phyloP scores from a whole-genome alignment of 202 grass and related monocot species.

The Brachypodium distachyon region DNA sequence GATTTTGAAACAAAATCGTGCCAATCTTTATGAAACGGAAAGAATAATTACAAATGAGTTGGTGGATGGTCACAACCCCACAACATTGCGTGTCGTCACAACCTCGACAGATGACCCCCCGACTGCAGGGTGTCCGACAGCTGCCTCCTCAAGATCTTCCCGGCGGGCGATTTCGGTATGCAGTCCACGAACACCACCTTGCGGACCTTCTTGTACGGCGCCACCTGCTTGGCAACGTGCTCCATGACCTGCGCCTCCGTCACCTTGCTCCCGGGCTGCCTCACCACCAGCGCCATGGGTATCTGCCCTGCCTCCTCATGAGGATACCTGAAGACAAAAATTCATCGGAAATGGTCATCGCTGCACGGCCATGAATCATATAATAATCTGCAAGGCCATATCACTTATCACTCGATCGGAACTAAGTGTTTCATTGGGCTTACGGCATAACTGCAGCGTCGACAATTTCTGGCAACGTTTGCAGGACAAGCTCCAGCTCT shows the following conservation, averaged over 20 bases:
- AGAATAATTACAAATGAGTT: too few relatives aligned
- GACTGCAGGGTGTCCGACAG: conserved; percentile 7
- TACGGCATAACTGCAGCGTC: conserved; percentile 75
- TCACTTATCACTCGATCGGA: background rate
- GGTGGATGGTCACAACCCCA: background rate
- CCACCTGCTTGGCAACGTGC: conserved; percentile 53
- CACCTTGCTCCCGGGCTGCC: conserved; percentile 42
- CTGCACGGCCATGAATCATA: background rate
- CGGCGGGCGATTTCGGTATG: conserved; percentile 59
- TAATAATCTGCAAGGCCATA: background rate
- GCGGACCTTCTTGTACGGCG: conserved; percentile 72
- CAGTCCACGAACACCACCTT: conserved; percentile 53
- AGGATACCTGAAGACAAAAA: conserved; percentile 49
- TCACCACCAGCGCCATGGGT: conserved; percentile 60
- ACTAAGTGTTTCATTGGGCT: background rate
- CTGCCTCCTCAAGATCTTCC: conserved; percentile 73
- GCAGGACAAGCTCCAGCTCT: conserved; percentile 75
- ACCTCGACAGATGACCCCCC: conserved; percentile 10
- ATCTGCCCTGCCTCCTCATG: conserved; percentile 75
- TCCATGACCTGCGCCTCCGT: conserved; percentile 59
- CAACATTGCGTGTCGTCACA: too few relatives aligned
- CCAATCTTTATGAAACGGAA: too few relatives aligned
- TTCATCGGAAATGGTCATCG: background rate
- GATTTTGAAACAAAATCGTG: too few relatives aligned
- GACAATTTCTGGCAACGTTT: conserved; percentile 35